A percentile compares a stretch with the other conserved stretches of the same genome.
These are phyloP conservation scores for Russula sp. DNA, from an alignment of 768 basidiomycete species.

Conservation along the genomic window DNA sequence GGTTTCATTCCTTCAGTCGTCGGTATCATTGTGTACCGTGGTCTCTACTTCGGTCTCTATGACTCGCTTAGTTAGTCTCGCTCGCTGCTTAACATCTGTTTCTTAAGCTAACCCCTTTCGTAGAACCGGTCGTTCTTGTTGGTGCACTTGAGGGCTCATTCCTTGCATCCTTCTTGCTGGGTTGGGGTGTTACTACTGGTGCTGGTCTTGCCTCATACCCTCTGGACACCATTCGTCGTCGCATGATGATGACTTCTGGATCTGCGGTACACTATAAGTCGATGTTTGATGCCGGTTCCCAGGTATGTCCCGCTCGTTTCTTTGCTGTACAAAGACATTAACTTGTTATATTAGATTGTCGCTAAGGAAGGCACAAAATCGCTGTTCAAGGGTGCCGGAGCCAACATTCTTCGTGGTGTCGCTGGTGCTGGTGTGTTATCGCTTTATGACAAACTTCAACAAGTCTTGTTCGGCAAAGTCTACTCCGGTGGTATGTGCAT, in stretches of 20 bases:
- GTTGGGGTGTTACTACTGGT: constrained; percentile 99
- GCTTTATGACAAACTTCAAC: constrained; percentile 97
- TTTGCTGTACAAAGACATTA: background rate
- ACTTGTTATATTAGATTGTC: constrained; percentile 44
- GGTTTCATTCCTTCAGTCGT: constrained; percentile 99
- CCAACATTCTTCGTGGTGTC: constrained; percentile 90
- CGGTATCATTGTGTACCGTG: constrained; percentile 99
- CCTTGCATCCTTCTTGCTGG: constrained; percentile 93
- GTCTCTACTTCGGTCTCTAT: constrained; percentile 98
- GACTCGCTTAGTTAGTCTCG: constrained; percentile 74
- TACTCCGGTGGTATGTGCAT: constrained; percentile 79
- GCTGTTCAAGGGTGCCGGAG: constrained; percentile 99
- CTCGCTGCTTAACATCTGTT: background rate
- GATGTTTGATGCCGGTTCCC: constrained; percentile 94
- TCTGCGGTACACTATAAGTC: constrained; percentile 95
- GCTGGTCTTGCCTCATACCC: constrained; percentile 98
- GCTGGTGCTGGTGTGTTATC: constrained; percentile 99
- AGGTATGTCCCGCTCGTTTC: constrained; percentile 27
- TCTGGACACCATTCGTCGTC: constrained; percentile 95
- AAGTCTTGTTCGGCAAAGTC: constrained; percentile 96
- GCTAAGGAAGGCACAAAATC: constrained; percentile 94
- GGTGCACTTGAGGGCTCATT: constrained; percentile 94
- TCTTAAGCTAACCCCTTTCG: constrained; percentile 20
- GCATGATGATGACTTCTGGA: constrained; percentile 99
- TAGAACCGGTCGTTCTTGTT: constrained; percentile 95